These are phyloP conservation scores for Coprinellus micaceus DNA, from an alignment of 768 basidiomycete genomes.

Conservation along the genomic window DNA sequence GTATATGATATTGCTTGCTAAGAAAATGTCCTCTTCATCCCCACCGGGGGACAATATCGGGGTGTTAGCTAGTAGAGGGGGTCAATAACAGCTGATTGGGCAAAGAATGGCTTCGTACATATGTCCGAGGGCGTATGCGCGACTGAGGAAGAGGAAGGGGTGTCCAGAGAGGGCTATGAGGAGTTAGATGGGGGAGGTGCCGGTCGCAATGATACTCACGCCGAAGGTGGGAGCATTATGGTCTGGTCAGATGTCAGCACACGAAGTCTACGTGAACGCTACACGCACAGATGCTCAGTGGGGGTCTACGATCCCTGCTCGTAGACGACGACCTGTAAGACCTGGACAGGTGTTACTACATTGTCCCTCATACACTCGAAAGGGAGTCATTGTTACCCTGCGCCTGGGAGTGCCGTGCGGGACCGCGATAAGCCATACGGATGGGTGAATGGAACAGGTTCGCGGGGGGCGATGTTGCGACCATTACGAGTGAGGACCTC, in stretches of 20 bases:
- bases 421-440: neutral
- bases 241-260: too few species aligned
- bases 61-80: neutral
- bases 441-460: neutral
- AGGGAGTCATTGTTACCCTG: too few species aligned
- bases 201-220: neutral
- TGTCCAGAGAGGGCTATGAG: neutral
- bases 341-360: too few species aligned
- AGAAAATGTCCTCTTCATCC: neutral
- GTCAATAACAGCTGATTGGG: neutral
- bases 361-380: too few species aligned
- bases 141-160: neutral
- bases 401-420: too few species aligned
- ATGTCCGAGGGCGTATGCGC: neutral
- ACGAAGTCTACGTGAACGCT: too few species aligned
- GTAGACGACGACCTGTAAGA: too few species aligned
- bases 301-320: too few species aligned
- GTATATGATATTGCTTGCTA: conserved; percentile 16
- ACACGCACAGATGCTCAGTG: too few species aligned
- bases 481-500: neutral
- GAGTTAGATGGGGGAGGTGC: neutral
- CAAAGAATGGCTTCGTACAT: neutral
- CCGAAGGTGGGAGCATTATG: too few species aligned
- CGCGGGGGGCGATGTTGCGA: neutral
- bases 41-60: neutral